These are phyloP conservation scores for Tolypocladium paradoxum DNA, from an alignment of 2,329 filamentous ascomycete species.

Conservation along the genomic window DNA sequence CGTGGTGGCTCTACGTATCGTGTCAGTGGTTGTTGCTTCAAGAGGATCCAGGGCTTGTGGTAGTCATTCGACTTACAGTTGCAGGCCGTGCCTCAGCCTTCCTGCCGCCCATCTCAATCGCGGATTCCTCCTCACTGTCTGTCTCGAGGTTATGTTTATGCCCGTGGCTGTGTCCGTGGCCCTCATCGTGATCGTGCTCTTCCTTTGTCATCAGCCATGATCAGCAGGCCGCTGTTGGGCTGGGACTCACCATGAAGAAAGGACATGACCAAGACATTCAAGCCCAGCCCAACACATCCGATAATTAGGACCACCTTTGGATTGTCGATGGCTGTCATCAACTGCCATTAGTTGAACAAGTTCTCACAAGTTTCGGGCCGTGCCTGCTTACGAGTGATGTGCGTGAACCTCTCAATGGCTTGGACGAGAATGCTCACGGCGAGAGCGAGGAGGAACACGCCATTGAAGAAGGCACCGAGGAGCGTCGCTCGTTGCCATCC, in stretches of 20 bases:
- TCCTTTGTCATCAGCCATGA: constrained; percentile 13
- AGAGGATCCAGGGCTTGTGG: not conserved
- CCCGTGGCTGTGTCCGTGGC: constrained; percentile 10
- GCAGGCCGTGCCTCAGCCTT: not conserved
- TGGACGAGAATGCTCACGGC: constrained; percentile 65
- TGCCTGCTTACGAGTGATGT: constrained; percentile 36
- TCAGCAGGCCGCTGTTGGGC: not conserved
- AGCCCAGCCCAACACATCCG: constrained; percentile 52
- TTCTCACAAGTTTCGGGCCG: not conserved
- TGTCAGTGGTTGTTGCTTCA: not conserved
- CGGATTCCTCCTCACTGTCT: constrained; percentile 3
- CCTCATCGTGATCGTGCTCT: constrained; percentile 24
- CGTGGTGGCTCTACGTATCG: constrained; percentile 23
- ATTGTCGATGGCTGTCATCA: constrained; percentile 44
- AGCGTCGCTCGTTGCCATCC: constrained; percentile 69
- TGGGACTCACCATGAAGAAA: constrained; percentile 50
- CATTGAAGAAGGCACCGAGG: constrained; percentile 72
- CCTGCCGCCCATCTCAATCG: constrained; percentile 3
- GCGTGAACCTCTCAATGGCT: constrained; percentile 59
- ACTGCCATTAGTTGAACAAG: constrained; percentile 1
- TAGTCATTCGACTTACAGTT: not conserved
- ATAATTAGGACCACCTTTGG: constrained; percentile 59
- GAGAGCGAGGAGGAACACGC: constrained; percentile 60
- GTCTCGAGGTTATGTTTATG: constrained; percentile 12
- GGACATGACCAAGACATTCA: constrained; percentile 56